Evolutionary conservation across 1,284 basidiomycete species (phyloP).

Genomic region (Leccinum angustisporum): DNA sequence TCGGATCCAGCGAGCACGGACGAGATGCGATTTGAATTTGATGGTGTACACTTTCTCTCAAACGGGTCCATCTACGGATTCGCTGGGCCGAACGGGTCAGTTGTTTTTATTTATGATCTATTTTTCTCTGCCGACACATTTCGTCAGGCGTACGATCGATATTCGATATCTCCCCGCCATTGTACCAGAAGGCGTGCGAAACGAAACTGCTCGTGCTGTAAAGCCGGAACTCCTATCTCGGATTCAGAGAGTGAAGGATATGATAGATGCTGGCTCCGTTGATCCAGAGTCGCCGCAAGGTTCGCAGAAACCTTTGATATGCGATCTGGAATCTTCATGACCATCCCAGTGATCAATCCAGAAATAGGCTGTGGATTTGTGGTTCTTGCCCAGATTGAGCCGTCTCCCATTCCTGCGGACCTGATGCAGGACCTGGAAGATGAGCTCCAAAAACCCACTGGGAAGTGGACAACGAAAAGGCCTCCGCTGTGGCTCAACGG

Average conservation of each 20-base stretch:
- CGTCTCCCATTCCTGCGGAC: conserved; percentile 48
- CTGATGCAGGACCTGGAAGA: conserved; percentile 68
- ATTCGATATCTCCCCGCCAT: conserved; percentile 67
- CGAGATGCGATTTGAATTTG: conserved; percentile 67
- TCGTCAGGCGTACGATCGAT: conserved; percentile 54
- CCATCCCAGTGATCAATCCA: conserved; percentile 13
- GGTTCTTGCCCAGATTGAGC: conserved; percentile 61
- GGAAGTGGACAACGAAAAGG: conserved; percentile 54
- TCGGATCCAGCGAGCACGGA: conserved; percentile 49
- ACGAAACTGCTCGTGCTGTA: conserved; percentile 64
- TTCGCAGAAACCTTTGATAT: conserved; percentile 4
- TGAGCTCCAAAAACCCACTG: conserved; percentile 71
- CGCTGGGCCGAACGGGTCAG: conserved; percentile 66
- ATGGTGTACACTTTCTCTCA: conserved; percentile 75
- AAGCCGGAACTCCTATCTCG: conserved; percentile 63
- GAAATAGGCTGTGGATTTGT: conserved; percentile 56
- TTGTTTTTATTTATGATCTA: not conserved
- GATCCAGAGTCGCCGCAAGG: conserved; percentile 44
- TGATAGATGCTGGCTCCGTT: conserved; percentile 61
- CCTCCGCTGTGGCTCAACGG: conserved; percentile 61
- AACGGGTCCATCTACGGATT: conserved; percentile 81
- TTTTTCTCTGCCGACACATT: not conserved
- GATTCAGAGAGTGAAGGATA: conserved; percentile 57
- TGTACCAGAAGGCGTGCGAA: conserved; percentile 53
- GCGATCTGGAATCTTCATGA: not conserved